A percentile compares a stretch with the other conserved stretches of the same genome.
phyloP scores from a whole-genome alignment of 2,329 filamentous ascomycete species.

The Magnaporthiopsis poae region DNA sequence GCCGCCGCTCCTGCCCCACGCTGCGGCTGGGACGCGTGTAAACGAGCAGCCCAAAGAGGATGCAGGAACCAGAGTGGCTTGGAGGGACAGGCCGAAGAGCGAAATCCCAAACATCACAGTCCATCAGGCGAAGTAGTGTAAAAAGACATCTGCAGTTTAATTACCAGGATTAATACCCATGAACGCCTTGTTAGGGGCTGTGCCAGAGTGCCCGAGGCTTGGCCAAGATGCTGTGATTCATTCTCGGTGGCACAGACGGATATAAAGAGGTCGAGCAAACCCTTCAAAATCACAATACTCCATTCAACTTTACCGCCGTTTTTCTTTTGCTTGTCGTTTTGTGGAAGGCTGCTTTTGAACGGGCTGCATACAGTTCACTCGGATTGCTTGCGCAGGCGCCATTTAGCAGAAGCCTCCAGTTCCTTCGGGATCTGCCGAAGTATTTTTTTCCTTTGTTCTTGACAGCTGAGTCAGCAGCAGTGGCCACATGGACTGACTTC shows the following conservation, averaged over 20 bases:
- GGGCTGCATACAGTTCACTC: neutral
- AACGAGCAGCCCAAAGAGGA: neutral
- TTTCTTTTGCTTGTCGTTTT: neutral
- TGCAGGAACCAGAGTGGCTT: neutral
- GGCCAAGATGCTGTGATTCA: neutral
- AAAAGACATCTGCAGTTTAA: neutral
- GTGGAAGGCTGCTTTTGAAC: neutral
- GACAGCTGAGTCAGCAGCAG: neutral
- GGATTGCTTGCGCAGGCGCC: neutral
- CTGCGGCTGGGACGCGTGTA: neutral
- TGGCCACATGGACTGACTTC: neutral
- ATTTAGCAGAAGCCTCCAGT: neutral
- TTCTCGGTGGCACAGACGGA: neutral
- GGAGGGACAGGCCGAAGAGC: neutral
- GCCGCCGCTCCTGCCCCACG: constrained; percentile 1
- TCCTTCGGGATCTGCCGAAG: neutral
- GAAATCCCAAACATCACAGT: neutral
- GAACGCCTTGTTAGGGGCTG: neutral
- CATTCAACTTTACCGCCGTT: neutral
- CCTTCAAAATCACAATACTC: neutral
- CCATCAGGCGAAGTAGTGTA: neutral
- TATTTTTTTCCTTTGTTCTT: neutral
- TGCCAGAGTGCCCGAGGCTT: neutral
- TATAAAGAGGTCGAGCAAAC: too few species aligned
- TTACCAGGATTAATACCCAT: neutral